Evolutionary conservation across 495 filamentous ascomycete genomes (phyloP), one percentile per base, ranked within the genome.

Genomic region (Alectoria sarmentosa): DNA sequence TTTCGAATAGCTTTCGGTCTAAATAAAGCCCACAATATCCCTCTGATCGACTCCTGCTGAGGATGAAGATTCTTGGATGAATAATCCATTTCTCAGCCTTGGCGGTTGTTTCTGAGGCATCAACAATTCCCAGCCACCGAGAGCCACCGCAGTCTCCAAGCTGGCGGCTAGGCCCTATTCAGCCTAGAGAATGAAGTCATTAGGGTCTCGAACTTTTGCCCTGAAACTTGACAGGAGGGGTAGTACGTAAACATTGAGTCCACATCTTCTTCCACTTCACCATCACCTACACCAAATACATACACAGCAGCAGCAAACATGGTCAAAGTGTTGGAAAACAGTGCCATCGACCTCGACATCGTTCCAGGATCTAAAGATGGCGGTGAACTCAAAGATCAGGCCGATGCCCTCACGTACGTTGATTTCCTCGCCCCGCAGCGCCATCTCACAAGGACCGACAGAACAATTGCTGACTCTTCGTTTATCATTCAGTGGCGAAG

Each of bases 281-380:
- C 3, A n/a, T 11, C 9, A 15, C 11, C 48, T 23, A 14, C 5
- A 8, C 6, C 5, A 19, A 19, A 5, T 13, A 34, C 52, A 5
- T 8, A 34, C 52, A 17, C 14, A 11, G 21, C 30, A 4, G 5
- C 52, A 55, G 17, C 52, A 32, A 34, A 34, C 9, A 69, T 67
- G 60, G 65, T 69, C 48, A 69, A 69, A 67, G 65, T 69, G 15
- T 36, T 61, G 32, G 68, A 69, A 36, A 69, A 69, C 49, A 39
- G 58, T 11, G 42, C 67, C 23, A 54, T 69, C 36, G 68, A 69
- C 32, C 68, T 69, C 37, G 68, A 69, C 32, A 58, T 69, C 62
- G 48, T 65, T 9, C 68, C 68, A 10, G 68, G 68, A 6, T 62
- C 55, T 6, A 55, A 55, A 37, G 58, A 64, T 1, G 30, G 54